Conservation (phyloP, 2,329 filamentous ascomycete genomes). For the Ceratocystis cubensis region DNA sequence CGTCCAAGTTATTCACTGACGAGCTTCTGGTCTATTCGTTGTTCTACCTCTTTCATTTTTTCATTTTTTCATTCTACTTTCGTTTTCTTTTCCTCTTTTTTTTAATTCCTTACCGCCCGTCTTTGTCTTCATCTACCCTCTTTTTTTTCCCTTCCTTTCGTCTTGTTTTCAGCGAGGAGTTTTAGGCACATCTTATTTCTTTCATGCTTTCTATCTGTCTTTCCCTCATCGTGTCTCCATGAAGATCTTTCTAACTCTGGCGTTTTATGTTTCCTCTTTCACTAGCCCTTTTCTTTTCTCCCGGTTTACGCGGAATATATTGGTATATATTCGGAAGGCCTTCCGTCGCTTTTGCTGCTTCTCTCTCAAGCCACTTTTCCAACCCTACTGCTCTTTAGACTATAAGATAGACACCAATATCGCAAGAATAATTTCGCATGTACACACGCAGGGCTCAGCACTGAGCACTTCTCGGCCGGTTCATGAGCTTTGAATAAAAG, state of each 20-base stretch:
- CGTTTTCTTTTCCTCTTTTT: background rate
- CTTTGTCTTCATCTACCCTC: background rate
- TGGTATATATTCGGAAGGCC: background rate
- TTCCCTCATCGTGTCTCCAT: background rate
- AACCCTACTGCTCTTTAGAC: background rate
- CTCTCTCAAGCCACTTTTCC: background rate
- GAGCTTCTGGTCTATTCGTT: no score
- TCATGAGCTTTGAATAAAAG: background rate
- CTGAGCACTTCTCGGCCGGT: background rate
- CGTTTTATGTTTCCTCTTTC: no score
- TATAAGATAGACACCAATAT: background rate
- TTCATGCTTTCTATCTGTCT: background rate
- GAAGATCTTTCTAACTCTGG: background rate
- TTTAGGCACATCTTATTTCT: background rate
- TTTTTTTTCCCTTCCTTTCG: background rate
- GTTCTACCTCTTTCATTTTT: background rate
- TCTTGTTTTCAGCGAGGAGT: constrained; percentile 19
- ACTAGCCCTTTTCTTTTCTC: background rate
- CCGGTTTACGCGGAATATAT: background rate
- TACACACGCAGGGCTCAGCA: background rate
- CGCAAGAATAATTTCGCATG: background rate
- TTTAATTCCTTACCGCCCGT: background rate
- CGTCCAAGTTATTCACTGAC: no score
- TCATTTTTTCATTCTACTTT: background rate
- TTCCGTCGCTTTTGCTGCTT: background rate